These are phyloP conservation scores for Panicum virgatum DNA, from an alignment of 202 grass and related monocot genomes.

Conservation along the genomic window DNA sequence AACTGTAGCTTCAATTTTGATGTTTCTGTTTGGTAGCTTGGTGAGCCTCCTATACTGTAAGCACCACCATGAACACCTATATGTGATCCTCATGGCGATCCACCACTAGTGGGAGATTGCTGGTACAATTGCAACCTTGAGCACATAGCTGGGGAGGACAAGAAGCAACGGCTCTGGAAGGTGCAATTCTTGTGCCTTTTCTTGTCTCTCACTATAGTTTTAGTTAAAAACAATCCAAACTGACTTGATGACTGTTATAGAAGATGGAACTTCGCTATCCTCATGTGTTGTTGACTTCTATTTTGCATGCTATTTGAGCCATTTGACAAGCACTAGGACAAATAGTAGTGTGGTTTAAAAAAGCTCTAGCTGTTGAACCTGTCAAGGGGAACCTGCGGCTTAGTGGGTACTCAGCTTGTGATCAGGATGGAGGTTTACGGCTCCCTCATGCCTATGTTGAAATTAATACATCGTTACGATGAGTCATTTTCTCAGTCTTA, in stretches of 20 bases:
- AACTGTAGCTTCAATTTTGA: neutral
- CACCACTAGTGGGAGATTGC: slow-evolving; percentile 88
- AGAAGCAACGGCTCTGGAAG: slow-evolving; percentile 98
- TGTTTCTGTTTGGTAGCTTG: slow-evolving; percentile 67
- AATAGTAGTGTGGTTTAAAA: slow-evolving; percentile 96
- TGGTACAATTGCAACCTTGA: slow-evolving; percentile 98
- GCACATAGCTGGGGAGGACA: slow-evolving; percentile 90
- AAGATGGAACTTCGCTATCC: neutral
- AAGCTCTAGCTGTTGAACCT: slow-evolving; percentile 96
- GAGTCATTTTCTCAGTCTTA: neutral
- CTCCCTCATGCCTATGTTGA: slow-evolving; percentile 93
- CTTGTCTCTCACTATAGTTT: neutral
- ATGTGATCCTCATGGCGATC: slow-evolving; percentile 81
- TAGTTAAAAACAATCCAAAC: neutral
- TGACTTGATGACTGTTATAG: neutral
- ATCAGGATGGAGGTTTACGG: slow-evolving; percentile 96
- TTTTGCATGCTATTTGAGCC: slow-evolving; percentile 35
- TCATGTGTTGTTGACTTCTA: neutral
- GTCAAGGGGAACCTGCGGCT: slow-evolving; percentile 95
- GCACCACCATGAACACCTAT: slow-evolving; percentile 53
- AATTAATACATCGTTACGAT: slow-evolving; percentile 46
- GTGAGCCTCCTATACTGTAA: slow-evolving; percentile 71
- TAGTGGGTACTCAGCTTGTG: slow-evolving; percentile 99
- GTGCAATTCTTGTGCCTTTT: slow-evolving; percentile 46
- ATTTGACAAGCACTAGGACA: slow-evolving; percentile 78